Base-by-base conservation (phyloP, 257 asterid genomes). In the Nicotiana otophora region DNA sequence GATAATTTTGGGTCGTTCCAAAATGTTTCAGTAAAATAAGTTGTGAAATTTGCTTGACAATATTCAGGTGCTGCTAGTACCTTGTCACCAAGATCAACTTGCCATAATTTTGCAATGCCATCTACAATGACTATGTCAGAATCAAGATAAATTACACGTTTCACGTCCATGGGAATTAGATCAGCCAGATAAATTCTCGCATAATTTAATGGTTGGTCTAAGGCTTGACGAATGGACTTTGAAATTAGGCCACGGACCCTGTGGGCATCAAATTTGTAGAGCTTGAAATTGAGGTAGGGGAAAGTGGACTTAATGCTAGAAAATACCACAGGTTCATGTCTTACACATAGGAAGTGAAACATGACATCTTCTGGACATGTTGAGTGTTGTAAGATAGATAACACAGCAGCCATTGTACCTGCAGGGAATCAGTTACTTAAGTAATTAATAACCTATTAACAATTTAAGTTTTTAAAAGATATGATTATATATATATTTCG, bases 381-480 rank as follows among this genome's bases (percentile, higher is more conserved):
- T 54, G 91, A 84, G 19, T 89, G 92, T 54, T 86, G 92, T 34
- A 89, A 82, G 48, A 89, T 87, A 54, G 88, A 86, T 23, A 87
- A 81, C 10, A 87, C 86, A 7, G 90, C 88, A 14, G 92, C 90
- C 81, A 83, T 80, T 0, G 92, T 87, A 60, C 92, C 92, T 74
- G 5, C 12, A 11, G 12, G 20, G 36, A 20, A 4, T 31, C 34
- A 31, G 3, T 3, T 31, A 31, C 5, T 72, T 72, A 46, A 72
- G 61, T 72, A 72, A 72, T 70, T 20, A 42, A 70, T 0, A 5
- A 11, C 19, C 3, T 15, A 4, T 53, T 53, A 53, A 53, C 58
- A 14, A 15, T 14, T 14, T 53, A 53, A 53, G 58, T 2, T 0
- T 53, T 53, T 15, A 53, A 0, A 53, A 53, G 12, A 53, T 53